phyloP scores from a whole-genome alignment of 805 yeast species.

The Zygoascus tannicola region DNA sequence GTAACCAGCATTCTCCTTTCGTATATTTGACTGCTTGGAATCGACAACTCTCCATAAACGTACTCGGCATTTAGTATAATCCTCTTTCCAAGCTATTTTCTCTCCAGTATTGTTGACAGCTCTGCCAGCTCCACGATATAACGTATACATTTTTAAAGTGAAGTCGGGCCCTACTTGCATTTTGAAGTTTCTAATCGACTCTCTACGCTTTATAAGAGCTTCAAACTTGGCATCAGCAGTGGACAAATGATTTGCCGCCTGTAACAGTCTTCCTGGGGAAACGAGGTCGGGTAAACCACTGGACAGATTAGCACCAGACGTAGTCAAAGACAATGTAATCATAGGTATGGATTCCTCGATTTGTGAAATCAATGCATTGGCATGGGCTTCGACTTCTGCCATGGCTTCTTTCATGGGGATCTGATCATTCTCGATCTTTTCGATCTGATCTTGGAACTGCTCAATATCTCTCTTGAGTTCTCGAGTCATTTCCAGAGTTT shows the following conservation, averaged over 20 bases:
- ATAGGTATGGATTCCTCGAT: conserved; percentile 65
- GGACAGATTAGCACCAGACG: conserved; percentile 56
- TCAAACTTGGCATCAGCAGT: conserved; percentile 31
- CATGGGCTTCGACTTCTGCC: conserved; percentile 39
- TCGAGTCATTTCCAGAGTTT: conserved; percentile 44
- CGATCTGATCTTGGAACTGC: conserved; percentile 44
- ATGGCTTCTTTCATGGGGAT: conserved; percentile 28
- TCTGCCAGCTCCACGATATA: conserved; percentile 34
- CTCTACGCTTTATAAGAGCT: conserved; percentile 2
- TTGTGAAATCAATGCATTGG: conserved; percentile 38
- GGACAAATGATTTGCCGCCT: conserved; percentile 43
- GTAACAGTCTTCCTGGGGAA: conserved; percentile 59
- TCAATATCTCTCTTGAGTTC: conserved; percentile 51
- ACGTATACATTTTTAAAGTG: conserved; percentile 46
- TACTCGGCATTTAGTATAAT: conserved; percentile 47
- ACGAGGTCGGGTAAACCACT: conserved; percentile 41
- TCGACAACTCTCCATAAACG: conserved; percentile 30
- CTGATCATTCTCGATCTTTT: conserved; percentile 21
- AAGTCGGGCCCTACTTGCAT: conserved; percentile 52
- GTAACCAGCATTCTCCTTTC: conserved; percentile 21
- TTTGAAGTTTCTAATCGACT: background rate
- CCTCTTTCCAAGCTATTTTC: conserved; percentile 65
- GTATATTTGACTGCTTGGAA: background rate
- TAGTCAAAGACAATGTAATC: conserved; percentile 52
- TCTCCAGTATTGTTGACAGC: conserved; percentile 34